Conservation (phyloP, 2,329 filamentous ascomycete genomes). For the Xylaria sp. region DNA sequence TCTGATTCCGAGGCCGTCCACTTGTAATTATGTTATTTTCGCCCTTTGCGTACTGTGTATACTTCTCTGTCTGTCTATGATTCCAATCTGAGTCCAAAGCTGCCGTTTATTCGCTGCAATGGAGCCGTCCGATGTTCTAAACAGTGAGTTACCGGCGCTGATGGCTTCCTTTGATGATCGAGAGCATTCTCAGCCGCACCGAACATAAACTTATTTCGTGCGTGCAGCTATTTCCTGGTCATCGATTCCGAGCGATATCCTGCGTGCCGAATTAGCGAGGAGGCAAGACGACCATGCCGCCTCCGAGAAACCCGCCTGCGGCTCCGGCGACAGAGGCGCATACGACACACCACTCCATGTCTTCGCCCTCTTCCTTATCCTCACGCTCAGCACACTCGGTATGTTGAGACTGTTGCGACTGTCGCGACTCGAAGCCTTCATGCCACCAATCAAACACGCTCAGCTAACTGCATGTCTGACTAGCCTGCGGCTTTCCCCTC, state of each 20-base stretch:
- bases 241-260: conserved; percentile 56
- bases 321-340: conserved; percentile 55
- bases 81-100: not conserved
- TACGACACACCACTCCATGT: conserved; percentile 74
- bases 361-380: conserved; percentile 69
- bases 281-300: conserved; percentile 47
- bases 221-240: conserved; percentile 49
- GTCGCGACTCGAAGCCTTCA: too few species aligned
- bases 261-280: conserved; percentile 58
- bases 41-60: not conserved
- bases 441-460: too few species aligned
- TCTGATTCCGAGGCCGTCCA: not conserved
- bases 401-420: too few species aligned
- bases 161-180: not conserved
- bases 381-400: conserved; percentile 65
- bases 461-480: not conserved
- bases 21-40: conserved; percentile 14
- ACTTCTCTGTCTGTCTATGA: not conserved
- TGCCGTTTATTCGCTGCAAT: not conserved
- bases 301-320: conserved; percentile 55
- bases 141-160: too few species aligned
- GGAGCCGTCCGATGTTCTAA: conserved; percentile 5
- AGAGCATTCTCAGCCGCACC: not conserved
- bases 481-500: conserved; percentile 70
- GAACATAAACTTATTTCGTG: not conserved